Base-by-base conservation (phyloP, 352 stramenopile species). In the Pythium oligandrum region DNA sequence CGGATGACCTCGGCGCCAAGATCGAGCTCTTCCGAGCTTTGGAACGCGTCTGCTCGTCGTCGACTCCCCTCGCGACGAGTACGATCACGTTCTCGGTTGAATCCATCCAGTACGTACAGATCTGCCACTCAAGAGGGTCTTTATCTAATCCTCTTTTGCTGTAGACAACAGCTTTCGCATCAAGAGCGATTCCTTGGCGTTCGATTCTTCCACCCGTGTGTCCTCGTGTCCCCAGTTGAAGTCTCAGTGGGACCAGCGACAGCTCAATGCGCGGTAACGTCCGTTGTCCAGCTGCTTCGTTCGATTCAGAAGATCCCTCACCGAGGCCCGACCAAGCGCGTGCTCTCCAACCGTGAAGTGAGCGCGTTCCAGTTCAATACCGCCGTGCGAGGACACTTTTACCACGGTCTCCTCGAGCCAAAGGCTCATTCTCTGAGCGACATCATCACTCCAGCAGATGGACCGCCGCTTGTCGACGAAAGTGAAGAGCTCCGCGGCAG, bases 171-270 rank as follows among this genome's bases (percentile, higher is more conserved):
- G 11, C 61, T 86, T 10, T 40, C 63, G 36, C 72, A 73, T 31
- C 66, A 66, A 8, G 69, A 75, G 7, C 75, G 75, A 3, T 73
- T 90, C 38, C 68, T 90, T 5, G 76, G 79, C 63, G 60, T 90
- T 40, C 70, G 79, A 17, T 90, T 90, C 61, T 88, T 90, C 66
- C 76, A 84, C 50, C 79, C 79, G 34, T 86, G 74, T 38, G 63
- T 90, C 32, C 64, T 90, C 44, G 53, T 90, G 17, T 74, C 70
- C 9, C 73, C 78, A 3, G 76, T 88, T 32, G 79, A 90, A 51
- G 48, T 90, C 52, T 77, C 76, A 7, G 48, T 66, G 1, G 75
- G 75, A 31, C 54, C 57, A 0, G 56, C 44, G 4, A 90, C 79
- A 3, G 60, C 55, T 17, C 62, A 74, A 9, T 3, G 55, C n/a